Evolutionary conservation across 305 asterid species (phyloP).

Genomic region (Fraxinus velutina): DNA sequence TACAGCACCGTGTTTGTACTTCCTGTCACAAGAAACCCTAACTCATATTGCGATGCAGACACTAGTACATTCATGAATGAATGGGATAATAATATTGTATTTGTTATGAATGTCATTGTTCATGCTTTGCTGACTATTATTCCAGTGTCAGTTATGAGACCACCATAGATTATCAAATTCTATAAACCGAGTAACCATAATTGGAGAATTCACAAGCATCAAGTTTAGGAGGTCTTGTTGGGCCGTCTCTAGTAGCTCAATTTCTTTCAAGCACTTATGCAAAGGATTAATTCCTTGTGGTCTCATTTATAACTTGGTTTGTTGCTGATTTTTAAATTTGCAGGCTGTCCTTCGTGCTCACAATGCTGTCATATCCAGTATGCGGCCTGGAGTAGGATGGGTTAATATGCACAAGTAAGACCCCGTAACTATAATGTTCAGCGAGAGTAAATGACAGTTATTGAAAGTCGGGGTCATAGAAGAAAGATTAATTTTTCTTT

Average conservation of each 20-base stretch:
- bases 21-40: not conserved
- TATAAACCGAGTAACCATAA: slow-evolving; percentile 3
- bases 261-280: slow-evolving; percentile 5
- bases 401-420: slow-evolving; percentile 92
- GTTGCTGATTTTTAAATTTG: slow-evolving; percentile 28
- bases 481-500: not conserved
- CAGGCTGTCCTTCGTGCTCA: slow-evolving; percentile 97
- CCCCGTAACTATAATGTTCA: slow-evolving; percentile 17
- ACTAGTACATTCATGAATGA: slow-evolving; percentile 1
- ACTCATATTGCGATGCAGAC: not conserved
- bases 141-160: slow-evolving; percentile 2
- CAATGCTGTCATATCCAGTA: slow-evolving; percentile 80
- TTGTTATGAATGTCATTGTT: slow-evolving; percentile 10
- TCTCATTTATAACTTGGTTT: slow-evolving; percentile 6
- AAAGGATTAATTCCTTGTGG: not conserved
- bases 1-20: not conserved
- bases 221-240: slow-evolving; percentile 16
- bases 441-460: slow-evolving; percentile 6
- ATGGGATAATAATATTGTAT: slow-evolving; percentile 7
- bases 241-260: slow-evolving; percentile 13
- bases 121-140: not conserved
- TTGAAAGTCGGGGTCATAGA: slow-evolving; percentile 9
- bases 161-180: slow-evolving; percentile 5
- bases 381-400: slow-evolving; percentile 91
- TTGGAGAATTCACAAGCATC: slow-evolving; percentile 12